Conservation (phyloP, 768 basidiomycete species). For the Serendipita indica region DNA sequence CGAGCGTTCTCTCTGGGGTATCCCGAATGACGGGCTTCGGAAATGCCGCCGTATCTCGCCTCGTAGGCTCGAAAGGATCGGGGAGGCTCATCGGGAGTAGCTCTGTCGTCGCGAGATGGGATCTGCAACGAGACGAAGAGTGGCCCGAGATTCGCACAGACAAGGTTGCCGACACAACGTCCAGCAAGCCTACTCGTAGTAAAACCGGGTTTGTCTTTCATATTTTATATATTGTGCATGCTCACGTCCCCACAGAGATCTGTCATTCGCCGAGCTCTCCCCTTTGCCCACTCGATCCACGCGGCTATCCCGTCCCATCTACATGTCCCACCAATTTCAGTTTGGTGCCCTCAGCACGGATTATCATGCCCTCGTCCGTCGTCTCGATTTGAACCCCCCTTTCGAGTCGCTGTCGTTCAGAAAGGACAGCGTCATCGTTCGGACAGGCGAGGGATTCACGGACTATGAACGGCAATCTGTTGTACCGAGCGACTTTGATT, state of each 20-base stretch:
- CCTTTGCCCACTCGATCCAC: conserved; percentile 44
- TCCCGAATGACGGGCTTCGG: too few species aligned
- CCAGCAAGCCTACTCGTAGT: background rate
- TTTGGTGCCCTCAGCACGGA: conserved; percentile 65
- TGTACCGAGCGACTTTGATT: conserved; percentile 23
- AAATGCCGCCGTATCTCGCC: too few species aligned
- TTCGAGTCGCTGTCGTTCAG: conserved; percentile 54
- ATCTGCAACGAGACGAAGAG: conserved; percentile 34
- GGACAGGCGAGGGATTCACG: conserved; percentile 6
- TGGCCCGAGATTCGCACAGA: conserved; percentile 39
- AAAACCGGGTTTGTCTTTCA: conserved; percentile 8
- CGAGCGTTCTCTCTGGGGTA: too few species aligned
- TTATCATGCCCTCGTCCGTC: conserved; percentile 62
- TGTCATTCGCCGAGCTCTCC: conserved; percentile 71
- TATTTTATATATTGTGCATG: too few species aligned
- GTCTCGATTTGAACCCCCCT: conserved; percentile 42
- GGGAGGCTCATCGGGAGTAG: conserved; percentile 16
- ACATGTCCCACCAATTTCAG: conserved; percentile 72
- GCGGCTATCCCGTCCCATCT: conserved; percentile 59
- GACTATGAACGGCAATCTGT: background rate
- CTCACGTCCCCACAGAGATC: conserved; percentile 32
- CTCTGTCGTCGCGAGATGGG: conserved; percentile 48
- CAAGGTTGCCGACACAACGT: conserved; percentile 13
- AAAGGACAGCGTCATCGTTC: conserved; percentile 45
- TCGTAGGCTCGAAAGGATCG: too few species aligned